Percentiles rank a stretch among this genome's conserved stretches.
These are phyloP conservation scores for Xanthoparmelia taractica DNA, from an alignment of 495 filamentous ascomycete genomes.

Conservation along the genomic window DNA sequence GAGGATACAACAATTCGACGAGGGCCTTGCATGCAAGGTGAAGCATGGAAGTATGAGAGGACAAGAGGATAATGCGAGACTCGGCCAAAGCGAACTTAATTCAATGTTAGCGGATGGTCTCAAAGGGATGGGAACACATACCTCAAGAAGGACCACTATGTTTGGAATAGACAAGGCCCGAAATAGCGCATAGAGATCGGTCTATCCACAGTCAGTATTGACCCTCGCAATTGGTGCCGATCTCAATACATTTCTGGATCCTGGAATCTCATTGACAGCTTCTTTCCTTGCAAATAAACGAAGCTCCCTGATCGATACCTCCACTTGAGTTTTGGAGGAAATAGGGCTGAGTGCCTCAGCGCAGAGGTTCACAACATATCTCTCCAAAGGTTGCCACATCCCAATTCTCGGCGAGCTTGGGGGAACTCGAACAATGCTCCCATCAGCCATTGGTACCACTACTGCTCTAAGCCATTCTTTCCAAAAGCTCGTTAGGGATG, in stretches of 20 bases:
- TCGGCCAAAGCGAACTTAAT: conserved; percentile 72
- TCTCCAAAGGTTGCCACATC: conserved; percentile 93
- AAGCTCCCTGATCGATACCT: conserved; percentile 82
- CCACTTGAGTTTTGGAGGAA: conserved; percentile 90
- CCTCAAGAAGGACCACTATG: conserved; percentile 83
- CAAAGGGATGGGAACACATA: conserved; percentile 17
- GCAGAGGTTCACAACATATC: conserved; percentile 96
- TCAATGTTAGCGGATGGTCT: conserved; percentile 12
- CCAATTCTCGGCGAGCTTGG: conserved; percentile 84
- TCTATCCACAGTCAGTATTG: conserved; percentile 38
- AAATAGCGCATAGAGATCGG: conserved; percentile 90
- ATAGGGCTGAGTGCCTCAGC: conserved; percentile 89
- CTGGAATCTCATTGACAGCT: conserved; percentile 87
- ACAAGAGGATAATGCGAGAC: conserved; percentile 90
- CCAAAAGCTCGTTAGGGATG: conserved; percentile 83
- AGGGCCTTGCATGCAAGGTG: conserved; percentile 82
- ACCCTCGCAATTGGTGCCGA: background rate
- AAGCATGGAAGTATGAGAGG: conserved; percentile 93
- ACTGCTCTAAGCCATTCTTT: conserved; percentile 96
- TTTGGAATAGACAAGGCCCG: conserved; percentile 80
- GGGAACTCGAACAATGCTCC: conserved; percentile 71
- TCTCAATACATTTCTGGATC: conserved; percentile 59
- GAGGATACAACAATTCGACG: conserved; percentile 75
- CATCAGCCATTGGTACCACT: conserved; percentile 88
- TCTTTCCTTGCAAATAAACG: conserved; percentile 89